Percentiles rank a stretch among this genome's conserved stretches.
phyloP scores from a whole-genome alignment of 345 rosid species.

The Cardamine occulta region DNA sequence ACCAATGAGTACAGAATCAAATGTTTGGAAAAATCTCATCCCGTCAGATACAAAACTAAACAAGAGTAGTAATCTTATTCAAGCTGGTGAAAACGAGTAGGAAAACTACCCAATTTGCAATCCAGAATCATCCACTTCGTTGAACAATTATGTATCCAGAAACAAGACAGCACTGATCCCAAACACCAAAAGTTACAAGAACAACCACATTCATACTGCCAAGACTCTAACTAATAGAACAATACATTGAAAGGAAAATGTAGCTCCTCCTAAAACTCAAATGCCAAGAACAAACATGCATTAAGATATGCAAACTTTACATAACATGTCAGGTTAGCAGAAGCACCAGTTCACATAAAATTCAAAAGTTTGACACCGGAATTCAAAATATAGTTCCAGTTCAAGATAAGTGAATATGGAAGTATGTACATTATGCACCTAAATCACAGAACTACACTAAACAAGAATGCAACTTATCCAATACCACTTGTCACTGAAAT shows the following conservation, averaged over 20 bases:
- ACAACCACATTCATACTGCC: not conserved
- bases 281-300: conserved; percentile 3
- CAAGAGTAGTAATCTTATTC: not conserved
- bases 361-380: not conserved
- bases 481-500: not conserved
- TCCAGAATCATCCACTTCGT: conserved; percentile 10
- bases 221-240: not conserved
- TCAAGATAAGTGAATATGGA: not conserved
- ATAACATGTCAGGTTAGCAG: conserved; percentile 8
- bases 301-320: not conserved
- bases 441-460: conserved; percentile 22
- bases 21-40: not conserved
- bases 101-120: no score
- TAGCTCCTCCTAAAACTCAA: not conserved
- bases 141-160: not conserved
- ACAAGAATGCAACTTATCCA: not conserved
- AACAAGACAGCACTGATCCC: not conserved
- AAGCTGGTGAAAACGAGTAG: no score
- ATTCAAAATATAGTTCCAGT: not conserved
- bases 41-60: conserved; percentile 3
- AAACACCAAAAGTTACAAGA: not conserved
- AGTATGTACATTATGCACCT: not conserved
- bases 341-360: not conserved
- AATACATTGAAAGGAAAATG: not conserved
- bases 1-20: not conserved